These are phyloP conservation scores for Podospora conica DNA, from an alignment of 495 filamentous ascomycete genomes.

Conservation along the genomic window DNA sequence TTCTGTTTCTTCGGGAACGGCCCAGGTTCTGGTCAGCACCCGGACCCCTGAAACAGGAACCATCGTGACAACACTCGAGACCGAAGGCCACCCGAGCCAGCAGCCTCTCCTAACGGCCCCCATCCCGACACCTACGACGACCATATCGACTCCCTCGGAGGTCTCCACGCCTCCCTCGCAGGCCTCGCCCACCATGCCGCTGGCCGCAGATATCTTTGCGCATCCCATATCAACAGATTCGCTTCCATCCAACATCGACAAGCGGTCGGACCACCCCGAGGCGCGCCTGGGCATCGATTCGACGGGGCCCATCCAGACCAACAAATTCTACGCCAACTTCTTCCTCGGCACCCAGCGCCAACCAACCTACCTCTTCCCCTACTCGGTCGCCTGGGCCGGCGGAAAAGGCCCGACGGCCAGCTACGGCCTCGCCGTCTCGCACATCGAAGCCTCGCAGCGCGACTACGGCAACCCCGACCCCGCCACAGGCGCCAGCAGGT, in stretches of 20 bases:
- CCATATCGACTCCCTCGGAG: slow-evolving; percentile 15
- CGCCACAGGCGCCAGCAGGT: slow-evolving; percentile 53
- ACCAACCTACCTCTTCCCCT: slow-evolving; percentile 77
- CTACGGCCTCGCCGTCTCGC: slow-evolving; percentile 72
- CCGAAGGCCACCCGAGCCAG: slow-evolving; percentile 14
- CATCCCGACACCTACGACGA: slow-evolving; percentile 19
- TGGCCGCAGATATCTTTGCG: slow-evolving; percentile 40
- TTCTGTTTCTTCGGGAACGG: slow-evolving; percentile 15
- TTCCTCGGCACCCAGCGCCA: slow-evolving; percentile 69
- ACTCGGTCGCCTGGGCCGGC: slow-evolving; percentile 70
- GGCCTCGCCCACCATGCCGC: slow-evolving; percentile 12
- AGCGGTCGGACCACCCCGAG: slow-evolving; percentile 41
- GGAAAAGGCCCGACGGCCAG: slow-evolving; percentile 59
- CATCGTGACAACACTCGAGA: slow-evolving; percentile 15
- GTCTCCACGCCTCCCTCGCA: neutral
- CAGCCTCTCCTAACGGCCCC: slow-evolving; percentile 17
- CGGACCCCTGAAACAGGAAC: slow-evolving; percentile 14
- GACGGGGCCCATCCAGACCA: slow-evolving; percentile 59
- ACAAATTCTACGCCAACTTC: slow-evolving; percentile 91
- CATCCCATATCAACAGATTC: slow-evolving; percentile 55
- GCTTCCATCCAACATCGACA: slow-evolving; percentile 49
- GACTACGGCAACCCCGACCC: slow-evolving; percentile 50
- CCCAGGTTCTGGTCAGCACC: slow-evolving; percentile 16
- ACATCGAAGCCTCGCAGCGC: slow-evolving; percentile 58
- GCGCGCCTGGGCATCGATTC: slow-evolving; percentile 36